These are phyloP conservation scores for Fusarium camptoceras DNA, from an alignment of 2,329 filamentous ascomycete species.

Conservation along the genomic window DNA sequence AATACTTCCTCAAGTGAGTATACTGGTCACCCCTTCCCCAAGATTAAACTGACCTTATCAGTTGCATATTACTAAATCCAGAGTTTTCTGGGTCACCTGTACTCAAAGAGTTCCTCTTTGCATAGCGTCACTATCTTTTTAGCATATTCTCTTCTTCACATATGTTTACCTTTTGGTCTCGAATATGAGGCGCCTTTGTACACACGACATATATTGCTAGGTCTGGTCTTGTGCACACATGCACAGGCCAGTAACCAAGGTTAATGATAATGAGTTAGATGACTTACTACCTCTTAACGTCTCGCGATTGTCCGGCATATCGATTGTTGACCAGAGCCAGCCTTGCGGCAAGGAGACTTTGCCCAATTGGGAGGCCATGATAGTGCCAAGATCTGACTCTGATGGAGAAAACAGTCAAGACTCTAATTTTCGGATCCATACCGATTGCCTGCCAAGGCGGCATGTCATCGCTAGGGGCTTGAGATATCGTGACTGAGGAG, in stretches of 20 bases:
- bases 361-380: constrained; percentile 7
- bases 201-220: constrained; percentile 36
- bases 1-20: constrained; percentile 91
- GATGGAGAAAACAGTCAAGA: constrained; percentile 1
- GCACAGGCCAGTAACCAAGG: constrained; percentile 25
- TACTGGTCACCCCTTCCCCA: not conserved
- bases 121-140: constrained; percentile 51
- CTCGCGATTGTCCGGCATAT: not conserved
- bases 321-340: not conserved
- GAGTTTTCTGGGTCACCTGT: constrained; percentile 94
- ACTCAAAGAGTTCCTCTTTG: constrained; percentile 89
- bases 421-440: not conserved
- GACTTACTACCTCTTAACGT: constrained; percentile 17
- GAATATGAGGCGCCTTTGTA: constrained; percentile 38
- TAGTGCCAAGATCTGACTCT: constrained; percentile 7
- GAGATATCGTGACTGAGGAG: constrained; percentile 4
- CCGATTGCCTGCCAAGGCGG: constrained; percentile 21
- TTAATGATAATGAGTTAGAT: constrained; percentile 48
- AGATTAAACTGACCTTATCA: constrained; percentile 53
- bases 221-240: constrained; percentile 30
- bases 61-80: constrained; percentile 90
- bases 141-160: constrained; percentile 37
- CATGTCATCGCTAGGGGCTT: constrained; percentile 18
- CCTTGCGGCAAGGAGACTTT: not conserved
- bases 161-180: constrained; percentile 35